Base-by-base conservation (phyloP, 2,329 filamentous ascomycete genomes). In the Colletotrichum destructivum region DNA sequence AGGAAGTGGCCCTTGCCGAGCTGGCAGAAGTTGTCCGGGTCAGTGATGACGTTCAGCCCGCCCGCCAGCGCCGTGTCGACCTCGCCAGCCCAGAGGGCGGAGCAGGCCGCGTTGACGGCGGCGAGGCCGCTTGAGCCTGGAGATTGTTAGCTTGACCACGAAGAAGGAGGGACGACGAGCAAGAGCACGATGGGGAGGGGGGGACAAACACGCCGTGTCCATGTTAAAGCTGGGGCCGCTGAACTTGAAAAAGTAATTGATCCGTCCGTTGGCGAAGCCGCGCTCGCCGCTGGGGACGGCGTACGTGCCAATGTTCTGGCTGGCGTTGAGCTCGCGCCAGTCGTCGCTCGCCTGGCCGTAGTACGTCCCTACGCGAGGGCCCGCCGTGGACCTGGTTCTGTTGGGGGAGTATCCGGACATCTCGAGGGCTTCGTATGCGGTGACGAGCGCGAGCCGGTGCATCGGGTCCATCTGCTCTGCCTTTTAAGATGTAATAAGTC, bases 291-390 rank as follows among this genome's bases (percentile, higher is more conserved):
- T 85, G 0, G 85, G 84, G 71, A 87, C 84, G 68, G 79, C 86
- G 74, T 86, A 86, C 0, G 84, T 86, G 82, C 93, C 91, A 42
- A 94, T 89, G 74, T 93, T 89, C 80, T 94, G 90, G 0, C 88
- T 88, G 38, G 89, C 90, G 77, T 94, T 94, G 71, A 93, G 70
- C 77, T 94, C 92, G 81, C 91, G 88, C 88, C 91, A 95, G 77
- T 95, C 93, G 73, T 95, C 92, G 61, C 91, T 93, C 0, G 92
- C 92, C 78, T 92, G 90, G 60, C 92, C 93, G 76, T 93, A 94
- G 78, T 93, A 94, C 0, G 91, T 92, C 44, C 92, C 93, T 60
- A 94, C 90, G 78, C 88, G 83, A 35, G 26, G 16, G 16, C 31
- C 31, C 2, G 31, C 13, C 38, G 56, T 66, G 31, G 64, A 66